These are phyloP conservation scores for Elaeis guineensis DNA, from an alignment of 176 grass and related monocot species.

Conservation along the genomic window DNA sequence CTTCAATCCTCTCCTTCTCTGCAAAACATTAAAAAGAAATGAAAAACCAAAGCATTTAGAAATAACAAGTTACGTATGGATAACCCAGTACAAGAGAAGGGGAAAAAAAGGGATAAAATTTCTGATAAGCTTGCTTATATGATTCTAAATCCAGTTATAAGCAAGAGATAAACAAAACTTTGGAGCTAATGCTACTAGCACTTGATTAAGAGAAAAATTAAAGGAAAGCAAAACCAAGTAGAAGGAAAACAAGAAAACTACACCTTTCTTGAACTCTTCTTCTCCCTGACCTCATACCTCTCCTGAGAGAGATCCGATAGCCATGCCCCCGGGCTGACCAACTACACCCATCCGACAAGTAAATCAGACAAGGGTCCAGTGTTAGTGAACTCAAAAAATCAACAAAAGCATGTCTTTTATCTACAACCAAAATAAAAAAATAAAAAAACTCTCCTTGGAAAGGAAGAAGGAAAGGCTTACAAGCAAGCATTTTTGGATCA, in stretches of 20 bases:
- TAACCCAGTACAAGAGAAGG: too few species aligned
- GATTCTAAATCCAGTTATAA: too few species aligned
- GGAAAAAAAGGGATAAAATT: too few species aligned
- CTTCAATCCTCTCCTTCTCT: conserved; percentile 94
- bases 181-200: too few species aligned
- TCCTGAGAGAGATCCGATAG: conserved; percentile 90
- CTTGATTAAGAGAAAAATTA: too few species aligned
- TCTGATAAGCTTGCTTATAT: too few species aligned
- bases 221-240: neutral
- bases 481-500: conserved; percentile 86
- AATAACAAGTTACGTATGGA: neutral
- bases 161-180: too few species aligned
- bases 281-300: conserved; percentile 96
- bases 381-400: too few species aligned
- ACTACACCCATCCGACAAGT: conserved; percentile 27
- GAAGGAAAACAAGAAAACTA: neutral
- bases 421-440: too few species aligned
- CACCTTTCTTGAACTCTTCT: conserved; percentile 92
- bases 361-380: neutral
- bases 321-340: conserved; percentile 91
- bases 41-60: neutral
- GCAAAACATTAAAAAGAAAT: conserved; percentile 23
- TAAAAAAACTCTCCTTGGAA: too few species aligned
- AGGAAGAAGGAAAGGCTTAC: conserved; percentile 26
- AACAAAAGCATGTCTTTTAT: too few species aligned